These are phyloP conservation scores for Coemansia asiatica DNA, from an alignment of 192 early-diverging fungal genomes.

Conservation along the genomic window DNA sequence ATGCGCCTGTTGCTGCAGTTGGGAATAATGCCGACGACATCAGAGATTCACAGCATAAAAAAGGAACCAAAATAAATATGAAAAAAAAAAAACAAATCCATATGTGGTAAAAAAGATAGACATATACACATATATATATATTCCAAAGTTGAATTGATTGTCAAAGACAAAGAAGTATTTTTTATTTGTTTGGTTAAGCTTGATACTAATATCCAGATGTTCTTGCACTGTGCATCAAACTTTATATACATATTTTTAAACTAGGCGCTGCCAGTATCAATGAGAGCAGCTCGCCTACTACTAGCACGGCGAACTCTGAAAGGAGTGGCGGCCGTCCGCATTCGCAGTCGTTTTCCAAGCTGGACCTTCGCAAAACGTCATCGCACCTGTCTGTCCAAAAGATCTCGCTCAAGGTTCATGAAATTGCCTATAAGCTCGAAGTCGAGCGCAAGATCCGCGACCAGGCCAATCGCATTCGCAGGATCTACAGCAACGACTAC, in stretches of 20 bases:
- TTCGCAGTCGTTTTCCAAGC: conserved; percentile 45
- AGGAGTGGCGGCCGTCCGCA: conserved; percentile 26
- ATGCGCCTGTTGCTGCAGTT: not conserved
- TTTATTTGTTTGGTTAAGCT: not conserved
- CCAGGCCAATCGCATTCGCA: conserved; percentile 48
- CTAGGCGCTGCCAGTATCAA: conserved; percentile 27
- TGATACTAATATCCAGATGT: not conserved
- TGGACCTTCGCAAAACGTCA: conserved; percentile 70
- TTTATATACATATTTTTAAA: conserved; percentile 10
- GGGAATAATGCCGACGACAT: not conserved
- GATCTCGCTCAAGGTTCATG: conserved; percentile 79
- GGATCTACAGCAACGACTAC: conserved; percentile 54
- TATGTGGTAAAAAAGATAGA: no score
- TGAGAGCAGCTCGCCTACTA: conserved; percentile 23
- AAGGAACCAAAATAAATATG: not conserved
- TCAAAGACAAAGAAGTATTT: no score
- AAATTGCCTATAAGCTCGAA: conserved; percentile 87
- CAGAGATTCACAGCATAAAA: not conserved
- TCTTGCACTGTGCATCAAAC: not conserved
- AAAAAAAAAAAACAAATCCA: not conserved
- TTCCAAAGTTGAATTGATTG: no score
- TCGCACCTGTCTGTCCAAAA: conserved; percentile 68
- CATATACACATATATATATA: no score
- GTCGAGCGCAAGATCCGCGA: conserved; percentile 91
- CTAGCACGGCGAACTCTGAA: conserved; percentile 23